Conservation (phyloP, 495 filamentous ascomycete species). For the Penicillium flavigenum region DNA sequence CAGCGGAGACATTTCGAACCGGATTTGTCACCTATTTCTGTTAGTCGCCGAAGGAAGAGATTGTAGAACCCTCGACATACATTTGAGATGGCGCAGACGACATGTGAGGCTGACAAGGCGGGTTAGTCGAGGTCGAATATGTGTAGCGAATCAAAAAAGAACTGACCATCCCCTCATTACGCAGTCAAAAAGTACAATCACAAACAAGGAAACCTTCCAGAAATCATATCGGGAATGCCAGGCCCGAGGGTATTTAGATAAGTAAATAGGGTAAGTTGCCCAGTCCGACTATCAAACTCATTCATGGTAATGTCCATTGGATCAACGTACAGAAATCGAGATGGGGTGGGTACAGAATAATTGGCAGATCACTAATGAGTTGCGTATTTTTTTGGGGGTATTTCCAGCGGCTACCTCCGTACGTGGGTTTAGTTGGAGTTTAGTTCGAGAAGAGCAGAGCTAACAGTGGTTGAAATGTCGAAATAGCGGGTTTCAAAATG, state of each 20-base stretch:
- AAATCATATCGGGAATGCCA: constrained; percentile 27
- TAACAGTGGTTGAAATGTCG: background rate
- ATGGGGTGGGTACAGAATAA: constrained; percentile 5
- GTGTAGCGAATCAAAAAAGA: background rate
- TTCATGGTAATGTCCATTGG: constrained; percentile 5
- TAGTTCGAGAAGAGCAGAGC: constrained; percentile 16
- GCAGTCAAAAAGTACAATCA: constrained; percentile 21
- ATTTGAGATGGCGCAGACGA: constrained; percentile 50
- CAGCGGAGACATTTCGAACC: constrained; percentile 43
- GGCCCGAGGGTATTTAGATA: constrained; percentile 21
- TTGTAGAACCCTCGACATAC: constrained; percentile 19
- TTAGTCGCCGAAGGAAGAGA: background rate
- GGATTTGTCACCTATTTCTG: constrained; percentile 41
- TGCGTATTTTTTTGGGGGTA: constrained; percentile 21
- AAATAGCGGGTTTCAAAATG: constrained; percentile 14
- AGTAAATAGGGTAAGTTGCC: constrained; percentile 13
- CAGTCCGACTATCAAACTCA: constrained; percentile 6
- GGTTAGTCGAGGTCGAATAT: constrained; percentile 5
- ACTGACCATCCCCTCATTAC: constrained; percentile 52
- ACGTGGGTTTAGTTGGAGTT: constrained; percentile 22
- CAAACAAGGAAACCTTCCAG: constrained; percentile 29
- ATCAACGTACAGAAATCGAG: constrained; percentile 3
- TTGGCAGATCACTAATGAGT: constrained; percentile 21
- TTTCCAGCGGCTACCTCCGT: constrained; percentile 4
- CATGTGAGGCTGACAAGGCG: constrained; percentile 39